phyloP scores from a whole-genome alignment of 2,329 filamentous ascomycete species.

The Teratosphaeria zuluensis region DNA sequence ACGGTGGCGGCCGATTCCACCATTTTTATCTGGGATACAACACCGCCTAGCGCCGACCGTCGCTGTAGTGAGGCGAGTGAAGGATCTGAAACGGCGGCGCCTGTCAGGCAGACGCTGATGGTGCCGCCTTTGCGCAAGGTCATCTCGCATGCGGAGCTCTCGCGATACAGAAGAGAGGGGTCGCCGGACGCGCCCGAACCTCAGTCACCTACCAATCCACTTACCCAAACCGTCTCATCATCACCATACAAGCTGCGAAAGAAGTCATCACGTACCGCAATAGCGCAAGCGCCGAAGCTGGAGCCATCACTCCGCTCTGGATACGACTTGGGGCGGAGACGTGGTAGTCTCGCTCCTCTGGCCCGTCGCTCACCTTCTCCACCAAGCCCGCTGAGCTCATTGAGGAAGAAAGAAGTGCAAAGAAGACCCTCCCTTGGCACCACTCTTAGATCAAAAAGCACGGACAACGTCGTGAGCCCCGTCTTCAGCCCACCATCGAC shows the following conservation, averaged over 20 bases:
- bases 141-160: conserved; percentile 75
- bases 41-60: conserved; percentile 1
- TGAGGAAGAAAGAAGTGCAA: conserved; percentile 15
- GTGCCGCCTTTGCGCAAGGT: conserved; percentile 74
- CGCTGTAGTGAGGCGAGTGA: conserved; percentile 1
- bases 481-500: conserved; percentile 5
- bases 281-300: conserved; percentile 36
- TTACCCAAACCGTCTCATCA: conserved; percentile 27
- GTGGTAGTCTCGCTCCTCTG: conserved; percentile 9
- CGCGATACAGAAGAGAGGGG: conserved; percentile 56
- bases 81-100: neutral
- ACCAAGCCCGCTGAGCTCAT: conserved; percentile 18
- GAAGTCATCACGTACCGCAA: conserved; percentile 44
- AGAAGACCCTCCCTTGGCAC: conserved; percentile 41
- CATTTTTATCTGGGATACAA: conserved; percentile 40
- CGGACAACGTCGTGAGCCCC: conserved; percentile 21
- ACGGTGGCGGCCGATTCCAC: conserved; percentile 43
- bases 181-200: conserved; percentile 25
- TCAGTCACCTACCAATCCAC: conserved; percentile 27
- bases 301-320: conserved; percentile 29
- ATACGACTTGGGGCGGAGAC: conserved; percentile 11
- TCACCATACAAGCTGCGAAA: conserved; percentile 44
- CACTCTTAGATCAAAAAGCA: conserved; percentile 38
- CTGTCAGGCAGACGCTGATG: conserved; percentile 32
- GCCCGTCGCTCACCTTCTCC: conserved; percentile 34